phyloP scores from a whole-genome alignment of 2,329 filamentous ascomycete species.

The Parascedosporium putredinis region DNA sequence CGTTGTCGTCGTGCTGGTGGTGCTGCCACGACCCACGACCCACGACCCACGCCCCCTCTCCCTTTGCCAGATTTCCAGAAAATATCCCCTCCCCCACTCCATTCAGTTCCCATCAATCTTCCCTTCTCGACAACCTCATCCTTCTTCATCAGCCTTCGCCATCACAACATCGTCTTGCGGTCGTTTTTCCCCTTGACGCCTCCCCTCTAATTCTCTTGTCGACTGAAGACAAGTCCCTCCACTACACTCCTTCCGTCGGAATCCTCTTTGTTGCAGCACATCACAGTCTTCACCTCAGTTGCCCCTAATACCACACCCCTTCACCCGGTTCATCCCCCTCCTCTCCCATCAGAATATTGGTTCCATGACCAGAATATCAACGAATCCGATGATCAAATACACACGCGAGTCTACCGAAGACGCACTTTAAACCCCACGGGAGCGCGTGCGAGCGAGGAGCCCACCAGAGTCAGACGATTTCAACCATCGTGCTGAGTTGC shows the following conservation, averaged over 20 bases:
- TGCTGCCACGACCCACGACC: neutral
- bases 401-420: constrained; percentile 41
- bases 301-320: constrained; percentile 8
- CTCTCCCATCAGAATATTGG: constrained; percentile 16
- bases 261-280: constrained; percentile 7
- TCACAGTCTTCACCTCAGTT: constrained; percentile 11
- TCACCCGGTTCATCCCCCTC: constrained; percentile 15
- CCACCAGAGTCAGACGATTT: constrained; percentile 33
- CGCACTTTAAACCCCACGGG: constrained; percentile 64
- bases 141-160: neutral
- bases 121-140: constrained; percentile 9
- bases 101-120: constrained; percentile 7
- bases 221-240: constrained; percentile 8
- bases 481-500: constrained; percentile 43
- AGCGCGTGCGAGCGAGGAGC: constrained; percentile 50
- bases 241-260: constrained; percentile 6
- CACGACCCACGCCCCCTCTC: constrained; percentile 3
- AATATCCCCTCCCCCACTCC: constrained; percentile 7
- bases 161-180: constrained; percentile 6
- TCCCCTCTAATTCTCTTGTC: constrained; percentile 5
- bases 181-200: neutral
- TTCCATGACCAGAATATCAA: constrained; percentile 31
- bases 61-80: constrained; percentile 8
- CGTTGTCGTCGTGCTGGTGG: neutral
- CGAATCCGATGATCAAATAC: constrained; percentile 42